Base-by-base conservation (phyloP, 1,139 yeast genomes). In the Casaregolazyma lundiana region DNA sequence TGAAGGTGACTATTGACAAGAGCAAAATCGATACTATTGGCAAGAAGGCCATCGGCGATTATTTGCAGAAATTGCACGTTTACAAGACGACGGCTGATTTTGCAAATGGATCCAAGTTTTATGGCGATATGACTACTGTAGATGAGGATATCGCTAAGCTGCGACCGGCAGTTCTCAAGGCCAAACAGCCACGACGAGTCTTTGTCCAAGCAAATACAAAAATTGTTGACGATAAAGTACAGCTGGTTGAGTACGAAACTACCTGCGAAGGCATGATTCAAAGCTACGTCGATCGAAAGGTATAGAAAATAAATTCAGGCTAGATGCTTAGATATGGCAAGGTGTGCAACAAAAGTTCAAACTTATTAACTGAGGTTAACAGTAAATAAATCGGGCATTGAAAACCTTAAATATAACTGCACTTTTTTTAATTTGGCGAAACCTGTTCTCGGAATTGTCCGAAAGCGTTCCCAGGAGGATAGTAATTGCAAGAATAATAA, bases 101-200 rank as follows among this genome's bases (percentile, higher is more conserved):
- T 43, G 75, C 66, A 39, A 71, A 72, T 35, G 96, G 96, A 34
- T 67, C 77, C 26, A 69, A 69, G 16, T 83, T 80, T 63, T 88
- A 82, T 64, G 67, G 67, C 44, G 79, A 78, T 24, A 80, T 81
- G 68, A 82, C 95, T 11, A 70, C 75, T 2, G 95, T 87, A 32
- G 75, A 79, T 4, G 73, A 71, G 9, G 86, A 83, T 20, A 69
- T 82, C 52, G 78, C 84, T 35, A 69, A 73, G 55, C 83, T 75
- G 62, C 76, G 96, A 67, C 82, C 80, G 48, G 70, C 75, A 39
- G 89, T 88, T 16, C 68, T 87, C 52, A 70, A 70, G 46, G 83
- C 85, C 63, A 85, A 87, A 67, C 71, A 81, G 53, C 95, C 96
- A 52, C 77, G 96, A 63, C 83, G 81, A 64, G 94, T 86, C 63